Evolutionary conservation across 176 grass and related monocot species (phyloP).

Genomic region (Bromus sterilis): DNA sequence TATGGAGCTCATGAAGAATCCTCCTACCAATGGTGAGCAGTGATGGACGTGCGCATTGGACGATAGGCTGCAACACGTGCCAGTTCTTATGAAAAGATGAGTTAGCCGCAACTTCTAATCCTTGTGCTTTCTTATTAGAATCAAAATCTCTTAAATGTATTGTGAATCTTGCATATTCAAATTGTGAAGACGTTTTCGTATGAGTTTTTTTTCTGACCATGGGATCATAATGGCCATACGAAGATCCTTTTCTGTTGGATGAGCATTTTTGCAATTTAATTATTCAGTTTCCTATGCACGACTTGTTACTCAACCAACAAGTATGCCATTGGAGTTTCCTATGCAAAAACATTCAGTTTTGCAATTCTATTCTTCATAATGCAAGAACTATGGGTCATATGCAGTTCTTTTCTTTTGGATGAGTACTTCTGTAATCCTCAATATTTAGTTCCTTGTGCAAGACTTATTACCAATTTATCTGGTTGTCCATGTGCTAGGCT

Average conservation of each 20-base stretch:
- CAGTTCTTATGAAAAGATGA: background rate
- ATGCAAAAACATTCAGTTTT: too few relatives aligned
- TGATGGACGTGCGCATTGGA: background rate
- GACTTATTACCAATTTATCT: too few relatives aligned
- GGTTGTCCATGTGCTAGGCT: too few relatives aligned
- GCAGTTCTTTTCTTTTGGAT: too few relatives aligned
- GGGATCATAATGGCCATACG: background rate
- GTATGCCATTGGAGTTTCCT: too few relatives aligned
- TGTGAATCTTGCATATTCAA: background rate
- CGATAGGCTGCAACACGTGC: background rate
- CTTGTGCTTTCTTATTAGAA: background rate
- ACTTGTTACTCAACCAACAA: too few relatives aligned
- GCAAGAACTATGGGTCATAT: too few relatives aligned
- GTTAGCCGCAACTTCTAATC: background rate
- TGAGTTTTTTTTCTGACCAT: background rate
- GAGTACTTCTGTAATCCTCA: too few relatives aligned
- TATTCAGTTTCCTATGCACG: too few relatives aligned
- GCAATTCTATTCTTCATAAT: too few relatives aligned
- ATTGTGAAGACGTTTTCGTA: background rate
- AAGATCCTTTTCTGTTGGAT: background rate
- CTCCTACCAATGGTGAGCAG: background rate
- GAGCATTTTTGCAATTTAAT: too few relatives aligned
- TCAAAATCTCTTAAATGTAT: background rate
- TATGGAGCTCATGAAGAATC: background rate
- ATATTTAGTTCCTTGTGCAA: too few relatives aligned